A percentile compares a stretch with the other conserved stretches of the same genome.
Conservation (phyloP, 2,329 filamentous ascomycete genomes). For the Penicillium janthinellum region DNA sequence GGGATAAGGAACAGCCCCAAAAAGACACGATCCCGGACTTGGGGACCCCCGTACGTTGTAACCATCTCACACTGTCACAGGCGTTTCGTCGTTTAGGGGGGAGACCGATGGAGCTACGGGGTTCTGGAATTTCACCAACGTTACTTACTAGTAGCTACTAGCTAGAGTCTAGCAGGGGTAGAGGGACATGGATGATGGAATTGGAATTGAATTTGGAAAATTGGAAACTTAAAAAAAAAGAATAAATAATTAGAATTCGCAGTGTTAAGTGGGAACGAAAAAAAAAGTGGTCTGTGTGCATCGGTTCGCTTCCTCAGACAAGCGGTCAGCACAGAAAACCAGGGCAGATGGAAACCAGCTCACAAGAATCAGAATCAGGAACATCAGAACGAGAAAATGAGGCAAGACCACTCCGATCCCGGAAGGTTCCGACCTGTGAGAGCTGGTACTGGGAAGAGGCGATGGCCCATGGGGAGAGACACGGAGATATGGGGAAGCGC, state of each 20-base stretch:
- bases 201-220: neutral
- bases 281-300: conserved; percentile 4
- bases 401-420: conserved; percentile 3
- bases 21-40: neutral
- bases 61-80: neutral
- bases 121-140: neutral
- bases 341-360: neutral
- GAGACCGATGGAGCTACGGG: neutral
- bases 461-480: neutral
- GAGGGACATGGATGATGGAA: neutral
- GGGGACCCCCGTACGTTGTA: neutral
- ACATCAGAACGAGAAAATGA: neutral
- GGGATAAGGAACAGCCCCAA: neutral
- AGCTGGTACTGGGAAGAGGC: neutral
- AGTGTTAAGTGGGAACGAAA: neutral
- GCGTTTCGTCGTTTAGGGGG: neutral
- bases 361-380: neutral
- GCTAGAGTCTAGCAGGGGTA: neutral
- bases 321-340: conserved; percentile 6
- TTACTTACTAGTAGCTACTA: neutral
- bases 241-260: too few species aligned
- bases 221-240: neutral
- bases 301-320: conserved; percentile 6
- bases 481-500: neutral
- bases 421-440: conserved; percentile 2